Conservation (phyloP, 1,139 yeast species). For the Blastobotrys persicus region DNA sequence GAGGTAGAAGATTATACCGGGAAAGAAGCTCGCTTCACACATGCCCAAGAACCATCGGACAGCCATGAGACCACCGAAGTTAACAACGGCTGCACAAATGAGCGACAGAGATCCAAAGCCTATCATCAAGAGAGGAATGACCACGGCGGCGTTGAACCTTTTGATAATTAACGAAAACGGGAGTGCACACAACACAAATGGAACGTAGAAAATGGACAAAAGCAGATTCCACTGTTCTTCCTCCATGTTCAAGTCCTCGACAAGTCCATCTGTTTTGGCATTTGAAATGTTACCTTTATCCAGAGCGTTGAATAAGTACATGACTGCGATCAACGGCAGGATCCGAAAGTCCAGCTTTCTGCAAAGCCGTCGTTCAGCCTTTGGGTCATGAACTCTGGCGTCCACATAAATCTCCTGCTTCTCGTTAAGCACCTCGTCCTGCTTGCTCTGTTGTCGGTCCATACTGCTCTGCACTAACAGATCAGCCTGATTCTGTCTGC, state of each 20-base stretch:
- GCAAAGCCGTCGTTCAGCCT: conserved; percentile 27
- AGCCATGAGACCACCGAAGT: conserved; percentile 28
- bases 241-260: conserved; percentile 49
- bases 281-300: conserved; percentile 62
- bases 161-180: conserved; percentile 48
- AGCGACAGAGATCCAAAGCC: conserved; percentile 58
- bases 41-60: conserved; percentile 35
- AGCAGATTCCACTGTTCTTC: conserved; percentile 55
- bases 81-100: conserved; percentile 54
- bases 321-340: conserved; percentile 54
- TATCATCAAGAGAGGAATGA: conserved; percentile 48
- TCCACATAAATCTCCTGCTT: conserved; percentile 7
- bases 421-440: neutral
- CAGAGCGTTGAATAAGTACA: conserved; percentile 58
- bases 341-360: conserved; percentile 53
- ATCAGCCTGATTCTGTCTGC: too few species aligned
- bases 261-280: conserved; percentile 58
- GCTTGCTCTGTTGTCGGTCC: neutral
- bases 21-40: conserved; percentile 33
- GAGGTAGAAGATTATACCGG: conserved; percentile 36
- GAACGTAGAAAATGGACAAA: conserved; percentile 57
- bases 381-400: conserved; percentile 25
- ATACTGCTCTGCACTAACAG: too few species aligned
- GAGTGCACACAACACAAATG: conserved; percentile 62
- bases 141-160: conserved; percentile 51